Base-by-base conservation (phyloP, 805 yeast species). In the Metschnikowia bowlesiae region DNA sequence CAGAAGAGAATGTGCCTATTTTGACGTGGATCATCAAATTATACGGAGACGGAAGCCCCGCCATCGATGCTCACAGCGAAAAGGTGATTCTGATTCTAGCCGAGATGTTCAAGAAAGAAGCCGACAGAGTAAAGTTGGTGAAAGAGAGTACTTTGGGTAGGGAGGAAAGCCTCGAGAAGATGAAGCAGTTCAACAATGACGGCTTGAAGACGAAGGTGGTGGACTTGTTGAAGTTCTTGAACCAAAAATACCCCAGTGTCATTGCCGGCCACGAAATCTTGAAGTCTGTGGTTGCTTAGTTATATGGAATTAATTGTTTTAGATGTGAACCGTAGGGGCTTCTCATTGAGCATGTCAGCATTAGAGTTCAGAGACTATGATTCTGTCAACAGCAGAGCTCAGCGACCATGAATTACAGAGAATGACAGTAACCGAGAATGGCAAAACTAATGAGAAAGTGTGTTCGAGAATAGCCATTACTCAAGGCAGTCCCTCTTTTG, bases 1-100 rank as follows among this genome's bases (percentile, higher is more conserved):
- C 79, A 56, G 98, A 92, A 73, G 99, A 94, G 72, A 89, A 94
- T 72, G 81, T 84, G 31, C 97, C 98, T 48, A 85, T 94, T 55
- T 87, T 89, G 69, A 83, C 86, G 61, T 75, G 91, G 57, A 77
- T 94, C 50, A 74, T 87, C 64, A 78, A 80, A 62, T 76, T 92
- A 59, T 88, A 86, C 75, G 84, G 82, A 64, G 68, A 78, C 51
- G 79, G 81, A 57, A 78, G 84, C 66, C 76, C 76, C 40, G 65
- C 79, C 28, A 79, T 86, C 39, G 66, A 82, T 39, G 49, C 56
- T n/a, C 72, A 79, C 59, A 83, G 87, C 46, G 82, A 83, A 53
- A 74, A 78, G 62, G 71, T 90, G 48, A 78, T 89, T 48, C 84
- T 79, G 51, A 72, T 87, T 33, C 84, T 91, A 54, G 84, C 85